These are phyloP conservation scores for Lactarius sanguifluus DNA, from an alignment of 768 basidiomycete species.

Conservation along the genomic window DNA sequence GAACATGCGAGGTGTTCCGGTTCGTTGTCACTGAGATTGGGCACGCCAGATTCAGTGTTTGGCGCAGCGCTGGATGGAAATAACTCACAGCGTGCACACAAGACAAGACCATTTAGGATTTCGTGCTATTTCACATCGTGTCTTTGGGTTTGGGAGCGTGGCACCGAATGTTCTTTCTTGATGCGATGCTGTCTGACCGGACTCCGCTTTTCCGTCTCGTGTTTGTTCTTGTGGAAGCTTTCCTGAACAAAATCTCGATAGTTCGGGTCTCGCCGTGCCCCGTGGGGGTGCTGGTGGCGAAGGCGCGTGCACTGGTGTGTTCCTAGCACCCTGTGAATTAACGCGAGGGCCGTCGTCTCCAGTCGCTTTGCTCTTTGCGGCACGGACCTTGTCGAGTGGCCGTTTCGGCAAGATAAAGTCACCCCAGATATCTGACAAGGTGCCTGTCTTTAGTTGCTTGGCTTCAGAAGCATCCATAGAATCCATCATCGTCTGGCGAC, in stretches of 20 bases:
- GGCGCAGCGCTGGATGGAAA: not conserved
- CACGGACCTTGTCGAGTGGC: constrained; percentile 4
- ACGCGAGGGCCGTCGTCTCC: not conserved
- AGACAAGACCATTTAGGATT: constrained; percentile 24
- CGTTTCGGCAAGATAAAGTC: constrained; percentile 49
- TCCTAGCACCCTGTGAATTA: not conserved
- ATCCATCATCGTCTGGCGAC: constrained; percentile 52
- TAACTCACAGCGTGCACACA: constrained; percentile 14
- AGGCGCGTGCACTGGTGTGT: not conserved
- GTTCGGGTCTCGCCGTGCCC: not conserved
- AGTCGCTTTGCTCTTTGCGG: constrained; percentile 2
- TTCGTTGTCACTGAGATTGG: constrained; percentile 48
- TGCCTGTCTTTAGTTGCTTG: constrained; percentile 41
- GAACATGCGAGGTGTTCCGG: constrained; percentile 57
- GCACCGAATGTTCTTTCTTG: constrained; percentile 9
- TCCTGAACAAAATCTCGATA: constrained; percentile 34
- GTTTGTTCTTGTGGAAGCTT: constrained; percentile 38
- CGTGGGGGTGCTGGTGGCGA: constrained; percentile 10
- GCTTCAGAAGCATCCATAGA: constrained; percentile 47
- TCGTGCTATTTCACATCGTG: not conserved
- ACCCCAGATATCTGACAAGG: constrained; percentile 47
- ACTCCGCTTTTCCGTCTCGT: not conserved
- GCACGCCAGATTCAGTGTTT: constrained; percentile 5
- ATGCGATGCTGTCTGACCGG: not conserved
- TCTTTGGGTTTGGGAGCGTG: constrained; percentile 10